Conservation (phyloP, 2,329 filamentous ascomycete species). For the Diatrype stigma region DNA sequence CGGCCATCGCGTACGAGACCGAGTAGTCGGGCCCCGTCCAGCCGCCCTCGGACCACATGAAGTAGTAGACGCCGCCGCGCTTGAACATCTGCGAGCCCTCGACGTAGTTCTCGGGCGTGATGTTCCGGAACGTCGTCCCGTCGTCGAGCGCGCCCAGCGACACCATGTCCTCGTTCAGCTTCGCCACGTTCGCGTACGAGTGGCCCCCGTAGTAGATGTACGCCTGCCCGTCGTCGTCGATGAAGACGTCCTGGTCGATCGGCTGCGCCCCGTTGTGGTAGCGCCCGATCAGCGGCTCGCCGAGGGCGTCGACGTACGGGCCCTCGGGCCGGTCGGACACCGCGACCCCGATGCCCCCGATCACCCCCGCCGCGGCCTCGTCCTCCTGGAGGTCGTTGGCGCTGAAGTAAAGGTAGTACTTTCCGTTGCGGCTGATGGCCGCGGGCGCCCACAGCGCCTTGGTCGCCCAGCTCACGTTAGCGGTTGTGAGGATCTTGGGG, state of each 20-base stretch:
- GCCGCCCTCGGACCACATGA: conserved; percentile 41
- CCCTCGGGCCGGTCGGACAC: conserved; percentile 33
- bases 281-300: conserved; percentile 36
- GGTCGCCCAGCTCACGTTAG: conserved; percentile 38
- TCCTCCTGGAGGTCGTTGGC: conserved; percentile 42
- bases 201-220: conserved; percentile 43
- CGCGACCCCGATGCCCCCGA: conserved; percentile 40
- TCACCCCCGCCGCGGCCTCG: conserved; percentile 19
- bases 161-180: conserved; percentile 40
- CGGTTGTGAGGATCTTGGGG: conserved; percentile 36
- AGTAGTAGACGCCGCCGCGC: conserved; percentile 36
- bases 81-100: conserved; percentile 42
- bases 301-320: conserved; percentile 38
- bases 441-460: conserved; percentile 46
- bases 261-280: conserved; percentile 44
- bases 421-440: conserved; percentile 37
- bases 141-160: conserved; percentile 37
- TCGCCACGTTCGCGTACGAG: conserved; percentile 37
- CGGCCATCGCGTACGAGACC: conserved; percentile 38
- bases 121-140: conserved; percentile 35
- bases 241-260: conserved; percentile 41
- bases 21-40: conserved; percentile 44
- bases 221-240: conserved; percentile 35
- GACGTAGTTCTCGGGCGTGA: conserved; percentile 42
- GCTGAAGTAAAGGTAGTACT: conserved; percentile 47